Conservation (phyloP, 2,329 filamentous ascomycete species). For the Gremmenia infestans region DNA sequence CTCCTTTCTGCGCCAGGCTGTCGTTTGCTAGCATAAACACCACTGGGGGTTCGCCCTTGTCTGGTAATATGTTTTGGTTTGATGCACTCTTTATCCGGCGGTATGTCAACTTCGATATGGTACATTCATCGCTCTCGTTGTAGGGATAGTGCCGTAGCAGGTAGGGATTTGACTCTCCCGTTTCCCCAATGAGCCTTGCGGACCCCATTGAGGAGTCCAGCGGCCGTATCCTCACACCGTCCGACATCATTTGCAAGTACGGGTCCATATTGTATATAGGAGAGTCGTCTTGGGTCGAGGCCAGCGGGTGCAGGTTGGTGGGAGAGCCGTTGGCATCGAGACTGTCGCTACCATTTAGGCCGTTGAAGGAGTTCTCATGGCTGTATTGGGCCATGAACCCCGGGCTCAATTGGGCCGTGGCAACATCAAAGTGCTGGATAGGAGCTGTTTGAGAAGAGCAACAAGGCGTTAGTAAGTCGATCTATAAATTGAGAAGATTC, state of each 20-base stretch:
- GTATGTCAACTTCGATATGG: constrained; percentile 30
- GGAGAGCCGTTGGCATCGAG: constrained; percentile 19
- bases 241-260: constrained; percentile 23
- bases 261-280: constrained; percentile 27
- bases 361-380: constrained; percentile 23
- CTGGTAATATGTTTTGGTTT: constrained; percentile 17
- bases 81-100: constrained; percentile 24
- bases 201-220: constrained; percentile 26
- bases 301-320: constrained; percentile 20
- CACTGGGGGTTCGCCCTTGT: constrained; percentile 27
- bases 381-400: constrained; percentile 27
- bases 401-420: constrained; percentile 24
- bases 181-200: constrained; percentile 30
- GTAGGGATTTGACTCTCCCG: constrained; percentile 31
- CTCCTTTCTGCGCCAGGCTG: constrained; percentile 28
- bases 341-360: constrained; percentile 21
- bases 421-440: constrained; percentile 24
- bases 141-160: constrained; percentile 28
- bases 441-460: constrained; percentile 12
- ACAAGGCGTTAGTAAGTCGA: constrained; percentile 10
- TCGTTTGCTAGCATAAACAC: constrained; percentile 31
- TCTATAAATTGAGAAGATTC: neutral
- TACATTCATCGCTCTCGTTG: constrained; percentile 30
- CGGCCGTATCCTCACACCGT: constrained; percentile 21
- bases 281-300: constrained; percentile 22